These are phyloP conservation scores for Saturnispora zaruensis DNA, from an alignment of 805 yeast species.

Conservation along the genomic window DNA sequence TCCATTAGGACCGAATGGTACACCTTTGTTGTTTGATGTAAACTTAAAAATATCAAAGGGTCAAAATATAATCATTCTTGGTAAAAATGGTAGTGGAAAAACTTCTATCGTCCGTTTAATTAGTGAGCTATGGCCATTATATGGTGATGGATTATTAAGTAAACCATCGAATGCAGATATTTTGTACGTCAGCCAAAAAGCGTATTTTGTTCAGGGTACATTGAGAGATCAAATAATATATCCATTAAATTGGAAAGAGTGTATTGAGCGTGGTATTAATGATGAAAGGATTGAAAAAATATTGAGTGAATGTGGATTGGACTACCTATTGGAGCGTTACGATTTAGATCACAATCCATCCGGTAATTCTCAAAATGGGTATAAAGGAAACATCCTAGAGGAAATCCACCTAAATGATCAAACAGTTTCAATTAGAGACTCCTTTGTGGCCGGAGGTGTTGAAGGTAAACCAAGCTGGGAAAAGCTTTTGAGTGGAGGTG, in stretches of 20 bases:
- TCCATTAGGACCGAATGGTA: conserved; percentile 45
- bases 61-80: conserved; percentile 70
- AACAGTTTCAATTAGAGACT: conserved; percentile 20
- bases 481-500: conserved; percentile 94
- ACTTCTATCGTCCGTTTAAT: conserved; percentile 75
- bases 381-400: conserved; percentile 16
- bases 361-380: conserved; percentile 7
- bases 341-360: conserved; percentile 37
- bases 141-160: conserved; percentile 63
- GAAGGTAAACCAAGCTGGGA: conserved; percentile 48
- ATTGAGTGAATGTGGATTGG: conserved; percentile 68
- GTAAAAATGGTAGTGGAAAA: conserved; percentile 86
- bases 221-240: conserved; percentile 87
- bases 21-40: conserved; percentile 52
- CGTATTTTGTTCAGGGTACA: conserved; percentile 74
- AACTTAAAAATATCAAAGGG: conserved; percentile 53
- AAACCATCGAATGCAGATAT: conserved; percentile 65
- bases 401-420: conserved; percentile 24
- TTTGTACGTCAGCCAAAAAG: conserved; percentile 74
- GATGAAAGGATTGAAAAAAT: conserved; percentile 64
- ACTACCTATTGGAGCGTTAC: conserved; percentile 66
- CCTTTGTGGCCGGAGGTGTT: conserved; percentile 18
- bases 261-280: conserved; percentile 60
- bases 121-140: conserved; percentile 89
- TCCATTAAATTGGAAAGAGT: conserved; percentile 71